Evolutionary conservation across 148 eudicot genomes (phyloP).

Genomic region (Camellia granthamiana): DNA sequence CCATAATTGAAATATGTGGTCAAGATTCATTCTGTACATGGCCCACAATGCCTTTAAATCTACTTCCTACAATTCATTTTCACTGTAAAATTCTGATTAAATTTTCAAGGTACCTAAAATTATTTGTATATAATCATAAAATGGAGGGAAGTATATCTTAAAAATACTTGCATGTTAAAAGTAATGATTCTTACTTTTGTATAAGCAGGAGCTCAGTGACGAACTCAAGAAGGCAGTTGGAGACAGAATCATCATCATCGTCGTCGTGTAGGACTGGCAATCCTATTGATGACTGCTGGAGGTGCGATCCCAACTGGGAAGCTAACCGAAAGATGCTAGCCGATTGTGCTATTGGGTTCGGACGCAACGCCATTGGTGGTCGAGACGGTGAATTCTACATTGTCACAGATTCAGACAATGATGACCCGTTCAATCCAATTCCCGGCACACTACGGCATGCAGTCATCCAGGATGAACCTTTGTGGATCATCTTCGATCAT

Average conservation of each 20-base stretch:
- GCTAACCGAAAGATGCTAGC: slow-evolving; percentile 24
- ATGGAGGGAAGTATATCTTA: not conserved
- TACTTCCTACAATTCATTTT: no score
- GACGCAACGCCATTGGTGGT: slow-evolving; percentile 23
- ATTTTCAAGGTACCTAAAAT: no score
- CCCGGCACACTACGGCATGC: slow-evolving; percentile 24
- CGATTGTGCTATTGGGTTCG: slow-evolving; percentile 23
- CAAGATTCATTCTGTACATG: no score
- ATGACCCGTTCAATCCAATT: slow-evolving; percentile 17
- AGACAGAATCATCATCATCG: not conserved
- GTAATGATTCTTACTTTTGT: not conserved
- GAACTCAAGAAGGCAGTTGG: slow-evolving; percentile 4
- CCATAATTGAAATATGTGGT: no score
- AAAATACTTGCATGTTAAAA: not conserved
- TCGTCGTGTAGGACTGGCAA: slow-evolving; percentile 17
- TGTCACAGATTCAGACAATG: slow-evolving; percentile 17
- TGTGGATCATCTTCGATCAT: slow-evolving; percentile 23
- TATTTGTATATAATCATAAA: not conserved
- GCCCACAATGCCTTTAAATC: no score
- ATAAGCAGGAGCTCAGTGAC: slow-evolving; percentile 13
- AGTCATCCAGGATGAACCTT: slow-evolving; percentile 22
- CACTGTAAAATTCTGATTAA: no score
- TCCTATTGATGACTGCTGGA: slow-evolving; percentile 28
- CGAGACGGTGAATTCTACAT: slow-evolving; percentile 23
- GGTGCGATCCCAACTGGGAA: slow-evolving; percentile 30